A percentile compares a stretch with the other conserved stretches of the same genome.
Evolutionary conservation across 768 basidiomycete genomes (phyloP).

Genomic region (Mycena amicta): DNA sequence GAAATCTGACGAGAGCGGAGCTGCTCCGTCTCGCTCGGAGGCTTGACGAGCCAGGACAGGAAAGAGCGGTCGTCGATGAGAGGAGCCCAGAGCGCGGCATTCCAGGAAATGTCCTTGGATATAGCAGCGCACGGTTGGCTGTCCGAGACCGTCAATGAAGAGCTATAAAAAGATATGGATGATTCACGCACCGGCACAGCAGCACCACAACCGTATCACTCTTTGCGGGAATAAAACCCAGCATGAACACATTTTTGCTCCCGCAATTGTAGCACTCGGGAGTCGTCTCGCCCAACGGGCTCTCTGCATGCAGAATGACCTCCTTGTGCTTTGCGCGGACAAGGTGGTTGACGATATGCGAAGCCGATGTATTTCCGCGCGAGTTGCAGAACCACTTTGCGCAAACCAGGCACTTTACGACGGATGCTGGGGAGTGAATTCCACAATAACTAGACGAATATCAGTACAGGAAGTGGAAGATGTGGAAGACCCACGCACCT

Average conservation of each 20-base stretch:
- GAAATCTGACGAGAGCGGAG: constrained; percentile 96
- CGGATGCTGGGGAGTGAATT: constrained; percentile 95
- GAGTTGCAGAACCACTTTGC: constrained; percentile 99
- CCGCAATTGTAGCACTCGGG: constrained; percentile 99
- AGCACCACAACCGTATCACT: constrained; percentile 98
- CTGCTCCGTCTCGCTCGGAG: constrained; percentile 95
- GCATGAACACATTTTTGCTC: constrained; percentile 99
- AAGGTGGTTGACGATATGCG: constrained; percentile 98
- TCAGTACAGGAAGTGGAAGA: constrained; percentile 5
- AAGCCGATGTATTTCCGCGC: constrained; percentile 95
- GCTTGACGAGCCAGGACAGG: constrained; percentile 98
- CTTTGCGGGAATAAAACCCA: constrained; percentile 99
- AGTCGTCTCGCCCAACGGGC: constrained; percentile 93
- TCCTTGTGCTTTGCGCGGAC: constrained; percentile 99
- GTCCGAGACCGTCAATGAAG: no score
- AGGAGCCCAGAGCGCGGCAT: constrained; percentile 95
- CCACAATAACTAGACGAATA: constrained; percentile 81
- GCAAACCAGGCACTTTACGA: constrained; percentile 92
- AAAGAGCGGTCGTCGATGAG: constrained; percentile 98
- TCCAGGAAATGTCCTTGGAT: constrained; percentile 98
- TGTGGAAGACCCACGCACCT: constrained; percentile 56
- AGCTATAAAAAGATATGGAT: constrained; percentile 10
- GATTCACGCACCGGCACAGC: constrained; percentile 78
- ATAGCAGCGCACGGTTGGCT: constrained; percentile 98
- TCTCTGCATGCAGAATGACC: constrained; percentile 93